Percentiles rank a stretch among this genome's conserved stretches.
Conservation (phyloP, 2,329 filamentous ascomycete species). For the Calonectria naviculata region DNA sequence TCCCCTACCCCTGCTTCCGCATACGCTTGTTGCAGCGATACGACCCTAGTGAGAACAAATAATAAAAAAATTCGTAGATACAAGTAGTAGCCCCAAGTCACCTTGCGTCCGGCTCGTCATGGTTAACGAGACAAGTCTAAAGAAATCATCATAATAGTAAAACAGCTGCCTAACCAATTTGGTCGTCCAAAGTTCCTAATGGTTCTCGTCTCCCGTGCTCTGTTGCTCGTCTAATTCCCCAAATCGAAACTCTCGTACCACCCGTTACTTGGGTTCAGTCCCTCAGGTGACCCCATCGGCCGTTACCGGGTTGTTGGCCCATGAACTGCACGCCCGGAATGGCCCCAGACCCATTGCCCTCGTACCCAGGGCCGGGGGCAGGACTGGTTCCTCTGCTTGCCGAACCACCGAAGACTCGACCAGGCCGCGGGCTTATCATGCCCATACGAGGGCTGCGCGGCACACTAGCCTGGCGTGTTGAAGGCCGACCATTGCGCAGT, state of each 20-base stretch:
- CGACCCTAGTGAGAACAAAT: conserved; percentile 5
- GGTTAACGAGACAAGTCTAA: neutral
- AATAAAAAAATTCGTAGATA: conserved; percentile 6
- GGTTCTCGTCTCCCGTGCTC: conserved; percentile 1
- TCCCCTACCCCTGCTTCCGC: conserved; percentile 20
- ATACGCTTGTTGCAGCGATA: conserved; percentile 14
- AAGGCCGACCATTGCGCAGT: conserved; percentile 61
- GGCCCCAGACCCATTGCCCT: conserved; percentile 36
- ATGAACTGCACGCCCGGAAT: conserved; percentile 53
- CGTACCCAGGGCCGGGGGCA: conserved; percentile 48
- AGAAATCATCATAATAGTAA: neutral
- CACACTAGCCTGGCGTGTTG: conserved; percentile 67
- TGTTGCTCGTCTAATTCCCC: conserved; percentile 14
- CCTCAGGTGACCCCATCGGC: conserved; percentile 57
- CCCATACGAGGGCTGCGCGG: conserved; percentile 67
- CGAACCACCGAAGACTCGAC: conserved; percentile 48
- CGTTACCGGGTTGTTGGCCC: conserved; percentile 50
- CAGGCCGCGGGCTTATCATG: conserved; percentile 62
- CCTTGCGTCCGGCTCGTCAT: neutral
- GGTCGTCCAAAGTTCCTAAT: neutral
- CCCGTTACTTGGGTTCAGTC: conserved; percentile 41
- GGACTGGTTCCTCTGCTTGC: conserved; percentile 64
- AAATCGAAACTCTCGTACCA: conserved; percentile 7
- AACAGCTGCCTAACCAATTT: neutral
- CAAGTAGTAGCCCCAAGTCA: neutral